Evolutionary conservation across 139 green algal genomes (phyloP), one percentile per base, ranked within the genome.

Genomic region (Chlamydomonas sp.): DNA sequence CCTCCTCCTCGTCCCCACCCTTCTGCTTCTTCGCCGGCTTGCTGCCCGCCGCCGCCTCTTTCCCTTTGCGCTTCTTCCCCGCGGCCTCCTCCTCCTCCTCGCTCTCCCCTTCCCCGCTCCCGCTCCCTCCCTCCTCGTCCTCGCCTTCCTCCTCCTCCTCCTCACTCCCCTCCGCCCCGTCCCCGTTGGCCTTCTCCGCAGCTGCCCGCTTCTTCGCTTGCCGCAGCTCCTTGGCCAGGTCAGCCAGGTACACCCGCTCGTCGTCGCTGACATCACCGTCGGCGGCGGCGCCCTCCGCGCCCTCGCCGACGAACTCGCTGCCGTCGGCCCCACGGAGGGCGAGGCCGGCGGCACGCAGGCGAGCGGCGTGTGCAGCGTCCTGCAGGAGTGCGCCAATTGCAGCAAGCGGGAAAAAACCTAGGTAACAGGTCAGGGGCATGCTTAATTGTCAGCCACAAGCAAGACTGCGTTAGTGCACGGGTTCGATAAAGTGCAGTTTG

Each of bases 191-290:
- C 79, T 57, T 82, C 2, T 84, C 87, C 49, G 59, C 18, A 0
- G 64, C 84, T 0, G 63, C 2, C 0, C 84, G 84, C 75, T 83
- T 88, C 4, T 62, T 77, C 68, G 62, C 78, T 62, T 80, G 88
- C 83, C 83, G 64, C 12, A 98, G 85, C 94, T 98, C 96, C 78
- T 92, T 91, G 7, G 85, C 84, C 69, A 98, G 93, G 79, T 98
- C 96, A 15, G 83, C 91, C 0, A 81, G 73, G 80, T 97, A 95
- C 31, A 84, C 77, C 80, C 78, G 31, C 87, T 97, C 95, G 12
- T 94, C 89, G n/a, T 79, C 86, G 1, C 57, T 80, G 3, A 18
- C 49, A 20, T 16, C 63, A 8, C 17, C 60, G 59, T 74, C 78
- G 3, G 78, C 89, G 63, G 81, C 90, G 0, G 72, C 89, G 10